Base-by-base conservation (phyloP, 2,329 filamentous ascomycete genomes). In the Clonostachys sp. region DNA sequence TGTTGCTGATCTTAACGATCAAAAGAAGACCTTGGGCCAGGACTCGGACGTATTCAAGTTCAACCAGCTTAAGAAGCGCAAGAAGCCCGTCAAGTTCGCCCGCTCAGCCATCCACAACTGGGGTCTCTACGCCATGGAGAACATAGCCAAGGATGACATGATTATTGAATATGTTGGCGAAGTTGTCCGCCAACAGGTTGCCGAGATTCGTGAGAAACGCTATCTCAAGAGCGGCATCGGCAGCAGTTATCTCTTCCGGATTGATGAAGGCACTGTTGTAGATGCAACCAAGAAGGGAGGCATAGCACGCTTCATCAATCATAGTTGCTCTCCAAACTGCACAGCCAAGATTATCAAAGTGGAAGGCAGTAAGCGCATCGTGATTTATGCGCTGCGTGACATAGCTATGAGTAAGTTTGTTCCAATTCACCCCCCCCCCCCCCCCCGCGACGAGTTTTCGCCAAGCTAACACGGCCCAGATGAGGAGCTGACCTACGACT, bases 161-260 rank as follows among this genome's bases (percentile, higher is more conserved):
- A 99, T 99, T 64, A 99, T 99, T 61, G 94, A 99, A 71, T 99
- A 99, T 63, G 94, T 99, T 12, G 94, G 94, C 51, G 94, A 99
- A 71, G 94, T 96, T 66, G 91, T 99, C 36, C 84, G 94, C 48
- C 94, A 99, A 68, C 90, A 95, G 61, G 94, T 99, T 50, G 91
- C 94, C n/a, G 94, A 99, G 67, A 84, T 97, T 63, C 86, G 94
- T 48, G 94, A 99, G 72, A 83, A 86, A 55, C 83, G 86, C 50
- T 99, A 99, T 66, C 81, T 96, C 53, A 92, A 94, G 74, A 96
- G 94, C 63, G 94, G 94, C 45, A 96, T 99, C 54, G 94, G 94
- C 50, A 96, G 91, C 67, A 95, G 89, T 63, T 99, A 99, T 66
- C 80, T 99, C 34, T 99, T 99, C 79, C 86, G 94, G 45, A 99